These are phyloP conservation scores for Cladosporium sp. DNA, from an alignment of 2,329 filamentous ascomycete genomes.

Conservation along the genomic window DNA sequence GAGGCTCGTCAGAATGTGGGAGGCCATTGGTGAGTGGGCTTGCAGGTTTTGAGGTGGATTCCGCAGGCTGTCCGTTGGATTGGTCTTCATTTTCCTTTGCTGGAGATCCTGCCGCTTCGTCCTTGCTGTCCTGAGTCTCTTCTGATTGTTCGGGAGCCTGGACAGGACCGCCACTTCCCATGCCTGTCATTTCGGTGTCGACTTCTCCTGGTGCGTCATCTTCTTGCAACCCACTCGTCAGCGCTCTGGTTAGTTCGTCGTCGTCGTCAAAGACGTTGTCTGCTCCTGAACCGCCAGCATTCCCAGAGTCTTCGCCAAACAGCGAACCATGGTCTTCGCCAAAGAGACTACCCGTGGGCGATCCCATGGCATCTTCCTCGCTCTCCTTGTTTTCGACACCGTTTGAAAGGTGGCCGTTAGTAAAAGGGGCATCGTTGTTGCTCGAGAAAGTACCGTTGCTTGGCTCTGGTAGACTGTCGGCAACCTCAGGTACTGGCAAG, in stretches of 20 bases:
- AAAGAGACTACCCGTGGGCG: conserved; percentile 77
- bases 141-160: conserved; percentile 32
- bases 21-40: conserved; percentile 42
- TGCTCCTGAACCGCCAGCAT: conserved; percentile 43
- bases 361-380: conserved; percentile 56
- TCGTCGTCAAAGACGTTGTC: conserved; percentile 68
- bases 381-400: conserved; percentile 29
- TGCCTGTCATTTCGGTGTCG: conserved; percentile 44
- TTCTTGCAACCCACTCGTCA: conserved; percentile 53
- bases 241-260: conserved; percentile 72
- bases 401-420: conserved; percentile 32
- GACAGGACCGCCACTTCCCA: conserved; percentile 37
- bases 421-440: conserved; percentile 61
- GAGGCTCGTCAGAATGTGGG: conserved; percentile 47
- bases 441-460: conserved; percentile 64
- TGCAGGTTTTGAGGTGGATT: conserved; percentile 3
- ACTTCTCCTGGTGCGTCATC: conserved; percentile 33
- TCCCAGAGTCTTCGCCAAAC: conserved; percentile 66
- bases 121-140: conserved; percentile 4
- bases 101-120: conserved; percentile 4
- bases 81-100: conserved; percentile 2
- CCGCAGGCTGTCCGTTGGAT: neutral
- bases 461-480: conserved; percentile 59
- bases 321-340: conserved; percentile 66
- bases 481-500: conserved; percentile 69